Conservation (phyloP, 305 asterid species). For the Solanum chacoense region DNA sequence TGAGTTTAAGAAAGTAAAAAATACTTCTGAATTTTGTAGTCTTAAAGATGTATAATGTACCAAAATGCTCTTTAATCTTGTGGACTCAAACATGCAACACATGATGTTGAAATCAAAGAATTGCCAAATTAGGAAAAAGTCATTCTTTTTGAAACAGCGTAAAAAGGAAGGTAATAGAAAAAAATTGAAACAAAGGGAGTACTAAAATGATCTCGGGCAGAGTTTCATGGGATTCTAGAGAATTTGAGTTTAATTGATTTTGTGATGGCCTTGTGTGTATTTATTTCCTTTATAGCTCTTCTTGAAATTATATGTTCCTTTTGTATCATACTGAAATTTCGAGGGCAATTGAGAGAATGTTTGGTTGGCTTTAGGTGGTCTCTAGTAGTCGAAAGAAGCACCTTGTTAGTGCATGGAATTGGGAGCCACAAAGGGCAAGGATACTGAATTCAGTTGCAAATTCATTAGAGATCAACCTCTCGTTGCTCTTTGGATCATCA, state of each 20-base stretch:
- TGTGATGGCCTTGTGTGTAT: not conserved
- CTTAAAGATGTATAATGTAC: not conserved
- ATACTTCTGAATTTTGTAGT: not conserved
- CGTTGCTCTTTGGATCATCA: constrained; percentile 76
- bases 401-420: constrained; percentile 60
- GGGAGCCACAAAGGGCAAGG: constrained; percentile 75
- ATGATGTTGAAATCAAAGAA: not conserved
- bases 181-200: not conserved
- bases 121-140: not conserved
- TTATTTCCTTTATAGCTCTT: not conserved
- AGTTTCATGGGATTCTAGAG: not conserved
- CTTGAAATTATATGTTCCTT: not conserved
- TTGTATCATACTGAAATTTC: not conserved
- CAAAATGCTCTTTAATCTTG: not conserved
- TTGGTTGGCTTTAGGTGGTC: constrained; percentile 33
- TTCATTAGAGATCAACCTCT: constrained; percentile 79
- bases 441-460: constrained; percentile 71
- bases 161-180: not conserved
- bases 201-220: not conserved
- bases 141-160: not conserved
- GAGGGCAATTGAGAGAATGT: not conserved
- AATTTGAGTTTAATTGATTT: not conserved
- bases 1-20: not conserved
- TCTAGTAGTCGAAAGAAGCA: constrained; percentile 58
- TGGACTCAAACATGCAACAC: not conserved